Percentiles rank a stretch among this genome's conserved stretches.
Evolutionary conservation across 2,329 filamentous ascomycete genomes (phyloP).

Genomic region (Hymenoscyphus fructigenus): DNA sequence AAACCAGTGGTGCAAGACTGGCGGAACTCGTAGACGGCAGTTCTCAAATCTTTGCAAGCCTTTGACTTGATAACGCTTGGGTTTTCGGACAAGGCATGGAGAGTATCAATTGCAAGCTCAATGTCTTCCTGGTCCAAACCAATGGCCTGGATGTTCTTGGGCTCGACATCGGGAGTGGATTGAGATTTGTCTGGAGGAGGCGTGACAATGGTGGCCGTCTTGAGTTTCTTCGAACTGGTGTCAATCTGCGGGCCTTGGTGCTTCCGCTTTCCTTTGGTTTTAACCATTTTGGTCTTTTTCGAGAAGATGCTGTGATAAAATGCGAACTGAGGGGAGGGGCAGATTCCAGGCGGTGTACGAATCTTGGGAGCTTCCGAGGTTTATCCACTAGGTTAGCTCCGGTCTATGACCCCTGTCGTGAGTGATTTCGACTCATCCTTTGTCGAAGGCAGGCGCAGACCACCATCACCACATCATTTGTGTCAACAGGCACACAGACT

Average conservation of each 20-base stretch:
- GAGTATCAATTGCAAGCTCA: slow-evolving; percentile 65
- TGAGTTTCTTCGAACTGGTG: slow-evolving; percentile 41
- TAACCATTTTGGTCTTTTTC: slow-evolving; percentile 39
- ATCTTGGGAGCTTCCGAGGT: neutral
- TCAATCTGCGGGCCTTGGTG: slow-evolving; percentile 43
- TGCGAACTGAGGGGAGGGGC: neutral
- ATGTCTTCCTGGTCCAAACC: slow-evolving; percentile 67
- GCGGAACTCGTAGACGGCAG: slow-evolving; percentile 67
- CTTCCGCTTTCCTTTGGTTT: slow-evolving; percentile 47
- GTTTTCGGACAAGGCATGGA: slow-evolving; percentile 56
- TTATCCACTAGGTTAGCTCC: neutral
- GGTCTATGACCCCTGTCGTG: neutral
- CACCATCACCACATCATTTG: neutral
- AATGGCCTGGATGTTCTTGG: slow-evolving; percentile 52
- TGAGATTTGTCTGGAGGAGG: slow-evolving; percentile 38
- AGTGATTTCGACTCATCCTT: neutral
- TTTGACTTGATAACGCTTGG: slow-evolving; percentile 67
- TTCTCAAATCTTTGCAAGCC: slow-evolving; percentile 63
- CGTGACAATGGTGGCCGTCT: slow-evolving; percentile 36
- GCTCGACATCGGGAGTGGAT: slow-evolving; percentile 38
- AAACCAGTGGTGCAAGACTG: slow-evolving; percentile 67
- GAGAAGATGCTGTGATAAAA: neutral
- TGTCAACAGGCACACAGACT: neutral
- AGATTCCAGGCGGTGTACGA: neutral
- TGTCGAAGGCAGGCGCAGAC: neutral